phyloP scores from a whole-genome alignment of 805 yeast genomes.

The Yarrowia yakushimensis region DNA sequence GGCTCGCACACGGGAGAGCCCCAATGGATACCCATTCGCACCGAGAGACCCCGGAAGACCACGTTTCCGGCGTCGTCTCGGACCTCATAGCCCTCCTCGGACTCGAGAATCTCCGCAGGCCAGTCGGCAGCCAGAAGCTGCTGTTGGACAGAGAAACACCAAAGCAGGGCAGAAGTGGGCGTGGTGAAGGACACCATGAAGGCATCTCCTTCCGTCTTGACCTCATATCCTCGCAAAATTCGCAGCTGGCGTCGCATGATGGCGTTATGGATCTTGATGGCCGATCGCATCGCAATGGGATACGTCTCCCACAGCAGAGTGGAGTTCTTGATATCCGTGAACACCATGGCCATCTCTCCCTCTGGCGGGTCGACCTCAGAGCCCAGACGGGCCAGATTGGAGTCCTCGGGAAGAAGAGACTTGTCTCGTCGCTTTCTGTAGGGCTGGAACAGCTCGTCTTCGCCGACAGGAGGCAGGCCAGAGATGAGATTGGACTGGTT shows the following conservation, averaged over 20 bases:
- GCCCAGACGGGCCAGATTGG: conserved; percentile 74
- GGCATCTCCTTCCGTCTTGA: conserved; percentile 98
- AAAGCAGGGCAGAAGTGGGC: conserved; percentile 80
- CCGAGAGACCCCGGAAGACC: conserved; percentile 85
- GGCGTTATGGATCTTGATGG: conserved; percentile 89
- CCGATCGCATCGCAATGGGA: conserved; percentile 93
- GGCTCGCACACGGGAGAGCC: conserved; percentile 95
- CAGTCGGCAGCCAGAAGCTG: conserved; percentile 82
- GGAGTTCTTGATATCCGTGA: conserved; percentile 94
- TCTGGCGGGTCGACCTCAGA: conserved; percentile 88
- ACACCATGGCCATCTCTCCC: conserved; percentile 91
- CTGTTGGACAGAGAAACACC: conserved; percentile 93
- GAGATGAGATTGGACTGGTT: conserved; percentile 34
- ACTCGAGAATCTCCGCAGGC: conserved; percentile 88
- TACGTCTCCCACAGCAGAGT: conserved; percentile 90
- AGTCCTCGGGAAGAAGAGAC: conserved; percentile 60
- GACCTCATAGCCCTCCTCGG: conserved; percentile 79
- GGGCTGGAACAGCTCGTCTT: conserved; percentile 37
- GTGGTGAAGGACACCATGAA: conserved; percentile 97
- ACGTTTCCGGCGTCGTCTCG: conserved; percentile 56
- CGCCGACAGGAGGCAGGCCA: conserved; percentile 29
- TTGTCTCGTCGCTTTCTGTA: conserved; percentile 46
- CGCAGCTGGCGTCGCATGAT: conserved; percentile 91
- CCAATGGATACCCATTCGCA: conserved; percentile 98
- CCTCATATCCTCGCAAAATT: conserved; percentile 95